These are phyloP conservation scores for Claviceps purpurea DNA, from an alignment of 2,329 filamentous ascomycete genomes.

Conservation along the genomic window DNA sequence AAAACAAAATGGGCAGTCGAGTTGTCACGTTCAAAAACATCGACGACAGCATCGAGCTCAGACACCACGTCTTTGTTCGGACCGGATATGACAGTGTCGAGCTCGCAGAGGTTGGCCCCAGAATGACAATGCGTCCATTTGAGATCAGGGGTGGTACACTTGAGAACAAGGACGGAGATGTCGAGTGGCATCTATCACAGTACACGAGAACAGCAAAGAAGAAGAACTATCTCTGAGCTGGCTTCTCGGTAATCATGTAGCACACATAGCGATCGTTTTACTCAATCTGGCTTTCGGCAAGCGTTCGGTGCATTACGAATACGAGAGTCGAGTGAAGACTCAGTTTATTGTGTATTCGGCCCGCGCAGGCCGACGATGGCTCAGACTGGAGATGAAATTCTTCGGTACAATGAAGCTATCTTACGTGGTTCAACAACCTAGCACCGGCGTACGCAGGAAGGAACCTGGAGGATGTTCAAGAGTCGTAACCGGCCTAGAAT, in stretches of 20 bases:
- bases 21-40: conserved; percentile 93
- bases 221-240: conserved; percentile 43
- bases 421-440: neutral
- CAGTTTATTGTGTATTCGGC: too few relatives aligned
- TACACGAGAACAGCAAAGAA: conserved; percentile 89
- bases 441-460: neutral
- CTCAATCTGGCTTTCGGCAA: neutral
- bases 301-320: too few relatives aligned
- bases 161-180: conserved; percentile 88
- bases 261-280: neutral
- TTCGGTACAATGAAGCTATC: neutral
- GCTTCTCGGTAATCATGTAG: neutral
- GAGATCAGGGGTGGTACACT: conserved; percentile 85
- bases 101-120: conserved; percentile 75
- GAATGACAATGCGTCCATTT: conserved; percentile 95
- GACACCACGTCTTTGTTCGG: conserved; percentile 73
- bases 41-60: conserved; percentile 84
- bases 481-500: neutral
- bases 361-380: neutral
- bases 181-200: conserved; percentile 92
- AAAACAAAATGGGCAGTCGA: conserved; percentile 67
- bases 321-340: too few relatives aligned
- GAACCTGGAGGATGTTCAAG: neutral
- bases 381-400: neutral
- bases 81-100: conserved; percentile 85